Base-by-base conservation (phyloP, 805 yeast genomes). In the Hyphopichia homilentoma region DNA sequence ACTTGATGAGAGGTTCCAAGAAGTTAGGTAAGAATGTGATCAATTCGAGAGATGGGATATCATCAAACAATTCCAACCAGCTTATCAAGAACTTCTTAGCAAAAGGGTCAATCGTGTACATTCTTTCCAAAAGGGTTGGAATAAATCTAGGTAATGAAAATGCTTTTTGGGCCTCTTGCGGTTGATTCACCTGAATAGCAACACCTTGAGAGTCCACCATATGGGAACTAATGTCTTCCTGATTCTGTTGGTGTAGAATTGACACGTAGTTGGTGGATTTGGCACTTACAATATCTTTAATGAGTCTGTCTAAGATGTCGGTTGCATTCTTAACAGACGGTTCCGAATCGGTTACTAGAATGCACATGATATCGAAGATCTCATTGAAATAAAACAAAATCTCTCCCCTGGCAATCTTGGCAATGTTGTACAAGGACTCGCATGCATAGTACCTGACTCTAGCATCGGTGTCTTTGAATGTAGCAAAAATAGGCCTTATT, bases 391-490 rank as follows among this genome's bases (percentile, higher is more conserved):
- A 89, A 8, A 84, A 66, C 39, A 93, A 65, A 15, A 93, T 85
- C 58, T 93, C 97, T 18, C 97, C 97, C 45, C 95, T 79, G 3
- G 97, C 95, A 14, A 93, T 94, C 52, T 93, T 93, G 29, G 97
- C 95, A 28, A 93, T 89, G 59, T 93, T 93, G 59, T 93, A 93
- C 39, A 93, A 68, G 29, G 95, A 83, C 52, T 93, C 98, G 62
- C 97, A 93, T 0, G 98, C 97, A 56, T 88, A 93, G 50, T 93
- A 93, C 34, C 98, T 71, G 6, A 93, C 98, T 44, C 95, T 77
- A n/a, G 96, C 90, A 55, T 93, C 96, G 39, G 93, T 96, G 51
- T 93, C 98, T 30, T 95, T 90, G 56, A 93, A 93, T 38, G 97
- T 90, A 0, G 96, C 90, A 46, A 93, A 67, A 9, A 93, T 95